Base-by-base conservation (phyloP, 805 yeast species). In the Sungouiella blattae region DNA sequence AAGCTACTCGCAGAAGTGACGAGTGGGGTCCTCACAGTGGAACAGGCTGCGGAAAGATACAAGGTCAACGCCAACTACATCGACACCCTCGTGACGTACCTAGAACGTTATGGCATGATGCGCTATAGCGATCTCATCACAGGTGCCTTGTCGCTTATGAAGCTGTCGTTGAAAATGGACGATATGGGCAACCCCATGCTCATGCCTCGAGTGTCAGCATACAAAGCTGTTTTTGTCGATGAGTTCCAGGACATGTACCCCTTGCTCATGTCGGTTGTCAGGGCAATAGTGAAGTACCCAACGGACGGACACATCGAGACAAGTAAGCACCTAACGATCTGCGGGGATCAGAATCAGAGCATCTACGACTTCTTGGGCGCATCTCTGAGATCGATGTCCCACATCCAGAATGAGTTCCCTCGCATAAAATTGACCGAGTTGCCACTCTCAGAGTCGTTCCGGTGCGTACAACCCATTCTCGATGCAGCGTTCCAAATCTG, bases 201-300 rank as follows among this genome's bases (percentile, higher is more conserved):
- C n/a, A 9, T 32, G 11, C 45, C 56, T 2, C 53, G 52, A 22
- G 30, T 67, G 26, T 41, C 45, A 5, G 42, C 46, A 11, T 58
- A 55, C 36, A 57, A 53, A 32, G 65, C 54, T 2, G 65, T 80
- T 0, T 55, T 84, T 1, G 78, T 83, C 9, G 91, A 84, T 58
- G 91, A 84, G 52, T 80, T 78, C 49, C 91, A 84, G 52, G 91
- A 84, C 55, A 66, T 83, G 52, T 75, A 78, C 42, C 71, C 73
- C 0, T 65, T 64, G 7, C 57, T 82, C 14, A 47, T 75, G 17
- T 64, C 66, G 13, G 52, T 83, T 2, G 57, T 80, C 4, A 44
- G 49, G 28, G 50, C 55, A 4, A 51, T 64, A 1, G 57, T 75
- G 2, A 43, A 67, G 0, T 63, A 65, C 40, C 69, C 66, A 5